Base-by-base conservation (phyloP, 108 stramenopile genomes). In the Nitzschia palea region DNA sequence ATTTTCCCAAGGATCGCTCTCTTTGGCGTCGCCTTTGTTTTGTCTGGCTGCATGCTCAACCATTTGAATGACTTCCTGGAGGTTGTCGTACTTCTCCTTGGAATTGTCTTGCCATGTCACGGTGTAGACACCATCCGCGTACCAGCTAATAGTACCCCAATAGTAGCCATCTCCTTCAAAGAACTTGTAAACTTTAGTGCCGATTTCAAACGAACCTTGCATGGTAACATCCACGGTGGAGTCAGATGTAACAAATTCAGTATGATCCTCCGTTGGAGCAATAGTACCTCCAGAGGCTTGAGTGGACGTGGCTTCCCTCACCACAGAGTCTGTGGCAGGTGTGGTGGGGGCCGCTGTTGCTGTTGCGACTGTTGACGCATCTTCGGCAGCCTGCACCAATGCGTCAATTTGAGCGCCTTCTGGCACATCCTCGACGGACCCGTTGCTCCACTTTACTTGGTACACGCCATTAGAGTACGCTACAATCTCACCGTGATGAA, bases 1-100 rank as follows among this genome's bases (percentile, higher is more conserved):
- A 40, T 42, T 40, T n/a, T 60, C 37, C 59, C 59, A 60, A 26
- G 37, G 36, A 42, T 60, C 37, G 33, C n/a, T 17, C 1, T 56
- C 27, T 17, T 12, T 12, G 3, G 22, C 29, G 17, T 55, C 30
- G 10, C 28, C 28, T 3, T 5, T 27, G 17, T 31, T n/a, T 55
- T 55, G 4, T 20, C 12, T 55, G 8, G n/a, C 23, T 14, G 59
- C 59, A 60, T 28, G 20, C 22, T 31, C 31, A 12, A 60, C 59
- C 22, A 60, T 40, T 1, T 8, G 22, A 37, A 22, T 25, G 23
- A 60, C 37, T 8, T 40, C 25, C 20, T 40, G 20, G 22, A 40
- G 14, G 18, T 37, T 17, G 27, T 40, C n/a, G 5, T 60, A 40
- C 14, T 25, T 60, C 25, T 60, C 37, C 10, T n/a, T 26, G n/a